Percentiles rank a stretch among this genome's conserved stretches.
phyloP scores from a whole-genome alignment of 2,329 filamentous ascomycete genomes.

The Ophiostoma ulmi region DNA sequence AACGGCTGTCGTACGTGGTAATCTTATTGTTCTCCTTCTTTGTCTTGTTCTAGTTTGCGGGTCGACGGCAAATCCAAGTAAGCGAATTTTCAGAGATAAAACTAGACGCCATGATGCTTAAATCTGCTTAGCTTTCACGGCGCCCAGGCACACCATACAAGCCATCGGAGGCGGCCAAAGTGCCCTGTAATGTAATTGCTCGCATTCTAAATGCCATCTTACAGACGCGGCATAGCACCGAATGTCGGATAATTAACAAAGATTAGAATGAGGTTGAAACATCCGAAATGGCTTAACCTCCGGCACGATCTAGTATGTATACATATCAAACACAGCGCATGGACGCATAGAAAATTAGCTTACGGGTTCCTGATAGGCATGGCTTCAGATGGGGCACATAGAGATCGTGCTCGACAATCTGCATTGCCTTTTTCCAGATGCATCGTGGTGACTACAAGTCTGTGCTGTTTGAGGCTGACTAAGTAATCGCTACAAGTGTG shows the following conservation, averaged over 20 bases:
- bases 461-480: not conserved
- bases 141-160: not conserved
- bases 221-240: not conserved
- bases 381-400: not conserved
- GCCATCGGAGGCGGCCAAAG: not conserved
- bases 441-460: not conserved
- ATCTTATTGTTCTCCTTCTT: not conserved
- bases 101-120: not conserved
- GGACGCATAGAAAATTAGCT: not conserved
- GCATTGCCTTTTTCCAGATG: not conserved
- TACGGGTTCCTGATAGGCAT: not conserved
- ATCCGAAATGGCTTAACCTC: not conserved
- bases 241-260: not conserved
- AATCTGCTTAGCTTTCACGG: not conserved
- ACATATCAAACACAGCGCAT: not conserved
- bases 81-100: not conserved
- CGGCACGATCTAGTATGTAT: not conserved
- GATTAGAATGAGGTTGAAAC: not conserved
- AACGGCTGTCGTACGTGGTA: not conserved
- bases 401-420: conserved; percentile 8
- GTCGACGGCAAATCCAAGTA: not conserved
- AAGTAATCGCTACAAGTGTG: not conserved
- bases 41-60: not conserved
- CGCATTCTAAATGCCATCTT: not conserved
- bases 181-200: not conserved